A percentile compares a stretch with the other conserved stretches of the same genome.
Conservation (phyloP, 495 filamentous ascomycete species). For the Aspergillus wentii region DNA sequence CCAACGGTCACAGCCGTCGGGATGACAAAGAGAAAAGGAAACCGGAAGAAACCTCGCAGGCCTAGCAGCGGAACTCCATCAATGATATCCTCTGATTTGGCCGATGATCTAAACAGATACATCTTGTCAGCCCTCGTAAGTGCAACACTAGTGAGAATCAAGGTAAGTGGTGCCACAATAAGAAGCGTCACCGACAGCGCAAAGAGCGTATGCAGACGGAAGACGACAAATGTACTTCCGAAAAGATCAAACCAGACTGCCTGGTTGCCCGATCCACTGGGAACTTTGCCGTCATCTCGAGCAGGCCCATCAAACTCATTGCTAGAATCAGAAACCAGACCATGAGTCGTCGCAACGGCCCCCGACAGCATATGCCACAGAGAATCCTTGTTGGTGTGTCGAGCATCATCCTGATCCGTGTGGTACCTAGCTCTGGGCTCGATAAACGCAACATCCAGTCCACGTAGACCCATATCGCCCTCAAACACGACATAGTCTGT, state of each 20-base stretch:
- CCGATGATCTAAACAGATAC: constrained; percentile 70
- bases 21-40: constrained; percentile 68
- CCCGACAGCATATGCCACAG: constrained; percentile 93
- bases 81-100: constrained; percentile 52
- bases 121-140: constrained; percentile 66
- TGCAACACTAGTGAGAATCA: constrained; percentile 62
- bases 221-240: constrained; percentile 73
- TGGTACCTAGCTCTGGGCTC: constrained; percentile 85
- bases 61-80: constrained; percentile 64
- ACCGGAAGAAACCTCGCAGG: constrained; percentile 76
- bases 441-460: constrained; percentile 88
- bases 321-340: constrained; percentile 65
- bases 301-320: constrained; percentile 59
- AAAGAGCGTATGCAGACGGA: constrained; percentile 76
- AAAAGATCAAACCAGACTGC: constrained; percentile 96
- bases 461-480: constrained; percentile 74
- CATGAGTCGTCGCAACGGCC: constrained; percentile 65
- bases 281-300: constrained; percentile 56
- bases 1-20: constrained; percentile 67
- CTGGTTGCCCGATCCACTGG: constrained; percentile 60
- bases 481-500: constrained; percentile 90
- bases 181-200: constrained; percentile 80
- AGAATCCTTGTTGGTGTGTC: constrained; percentile 68
- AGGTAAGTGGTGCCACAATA: constrained; percentile 65
- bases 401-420: constrained; percentile 81